These are phyloP conservation scores for Primulina huaijiensis DNA, from an alignment of 257 asterid genomes.

Conservation along the genomic window DNA sequence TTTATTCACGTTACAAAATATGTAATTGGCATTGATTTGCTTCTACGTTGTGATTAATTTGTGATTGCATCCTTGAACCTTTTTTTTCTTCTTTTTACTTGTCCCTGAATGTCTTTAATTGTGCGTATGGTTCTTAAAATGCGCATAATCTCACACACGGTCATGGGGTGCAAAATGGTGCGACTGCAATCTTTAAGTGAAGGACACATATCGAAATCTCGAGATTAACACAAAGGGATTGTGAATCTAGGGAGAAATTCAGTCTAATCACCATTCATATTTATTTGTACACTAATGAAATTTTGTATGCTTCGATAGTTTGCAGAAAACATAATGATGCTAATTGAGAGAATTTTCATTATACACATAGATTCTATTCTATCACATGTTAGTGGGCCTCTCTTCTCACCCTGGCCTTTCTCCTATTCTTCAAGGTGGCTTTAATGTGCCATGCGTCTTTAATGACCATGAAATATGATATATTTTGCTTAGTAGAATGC, in stretches of 20 bases:
- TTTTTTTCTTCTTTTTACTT: background rate
- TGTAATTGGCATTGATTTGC: constrained; percentile 3
- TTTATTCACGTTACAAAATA: background rate
- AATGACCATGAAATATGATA: background rate
- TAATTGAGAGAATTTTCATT: background rate
- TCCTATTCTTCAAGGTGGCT: background rate
- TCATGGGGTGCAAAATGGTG: background rate
- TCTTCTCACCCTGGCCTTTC: background rate
- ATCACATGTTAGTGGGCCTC: background rate
- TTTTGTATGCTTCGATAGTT: too few relatives aligned
- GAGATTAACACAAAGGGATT: background rate
- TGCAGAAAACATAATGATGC: background rate
- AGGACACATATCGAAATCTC: background rate
- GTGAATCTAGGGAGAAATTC: background rate
- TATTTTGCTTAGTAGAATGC: background rate
- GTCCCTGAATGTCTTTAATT: background rate
- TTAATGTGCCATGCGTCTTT: background rate
- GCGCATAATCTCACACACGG: background rate
- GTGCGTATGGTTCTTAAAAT: background rate
- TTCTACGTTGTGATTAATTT: background rate
- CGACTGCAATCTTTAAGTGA: background rate
- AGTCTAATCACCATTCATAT: background rate
- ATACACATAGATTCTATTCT: too few relatives aligned
- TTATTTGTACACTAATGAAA: background rate
- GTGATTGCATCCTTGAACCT: constrained; percentile 7